Conservation (phyloP, 495 filamentous ascomycete species). For the Pyrenula massariospora region DNA sequence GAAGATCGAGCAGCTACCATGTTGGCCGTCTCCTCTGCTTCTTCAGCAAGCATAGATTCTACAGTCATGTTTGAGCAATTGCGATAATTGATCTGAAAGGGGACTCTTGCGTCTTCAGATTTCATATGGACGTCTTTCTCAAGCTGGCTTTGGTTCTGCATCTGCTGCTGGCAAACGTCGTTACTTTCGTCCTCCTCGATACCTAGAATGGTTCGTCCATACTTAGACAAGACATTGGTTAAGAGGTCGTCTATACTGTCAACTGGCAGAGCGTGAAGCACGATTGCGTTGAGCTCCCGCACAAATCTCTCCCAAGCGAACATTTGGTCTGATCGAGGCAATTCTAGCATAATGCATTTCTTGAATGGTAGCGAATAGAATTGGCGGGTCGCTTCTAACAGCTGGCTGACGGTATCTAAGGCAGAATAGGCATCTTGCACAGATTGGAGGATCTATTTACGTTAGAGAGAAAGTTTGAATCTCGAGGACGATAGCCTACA, state of each 20-base stretch:
- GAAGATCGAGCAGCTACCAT: conserved; percentile 35
- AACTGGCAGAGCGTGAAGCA: conserved; percentile 51
- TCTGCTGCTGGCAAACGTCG: background rate
- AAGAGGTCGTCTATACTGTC: conserved; percentile 37
- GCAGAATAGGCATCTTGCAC: conserved; percentile 12
- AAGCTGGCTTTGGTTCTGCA: conserved; percentile 2
- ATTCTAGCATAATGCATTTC: conserved; percentile 23
- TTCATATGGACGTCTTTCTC: background rate
- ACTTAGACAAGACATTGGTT: conserved; percentile 35
- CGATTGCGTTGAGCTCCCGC: conserved; percentile 51
- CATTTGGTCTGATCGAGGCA: conserved; percentile 19
- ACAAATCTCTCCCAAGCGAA: conserved; percentile 36
- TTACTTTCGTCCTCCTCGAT: conserved; percentile 17
- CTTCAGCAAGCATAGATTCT: conserved; percentile 9
- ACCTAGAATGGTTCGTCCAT: conserved; percentile 45
- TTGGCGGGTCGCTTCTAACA: conserved; percentile 28
- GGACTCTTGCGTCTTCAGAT: background rate
- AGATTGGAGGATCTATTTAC: conserved; percentile 5
- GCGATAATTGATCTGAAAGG: background rate
- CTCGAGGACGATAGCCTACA: conserved; percentile 15
- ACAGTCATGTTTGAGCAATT: conserved; percentile 3
- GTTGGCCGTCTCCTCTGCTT: conserved; percentile 14
- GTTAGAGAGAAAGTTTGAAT: conserved; percentile 3
- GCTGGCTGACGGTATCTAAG: conserved; percentile 26
- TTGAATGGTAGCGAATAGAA: conserved; percentile 36